phyloP scores from a whole-genome alignment of 306 rosid species.

The Casuarina glauca region DNA sequence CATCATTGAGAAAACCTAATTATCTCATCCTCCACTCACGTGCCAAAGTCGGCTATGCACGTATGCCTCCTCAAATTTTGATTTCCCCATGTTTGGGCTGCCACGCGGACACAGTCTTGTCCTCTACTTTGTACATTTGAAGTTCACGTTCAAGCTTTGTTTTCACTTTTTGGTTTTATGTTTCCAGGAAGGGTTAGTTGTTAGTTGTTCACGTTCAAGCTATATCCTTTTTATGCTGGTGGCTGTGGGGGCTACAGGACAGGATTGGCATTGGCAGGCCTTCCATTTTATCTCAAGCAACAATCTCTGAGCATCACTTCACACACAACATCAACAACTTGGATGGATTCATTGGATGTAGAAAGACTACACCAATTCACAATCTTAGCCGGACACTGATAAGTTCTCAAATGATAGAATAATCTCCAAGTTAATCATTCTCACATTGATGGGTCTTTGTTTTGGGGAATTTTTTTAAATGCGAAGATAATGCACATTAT shows the following conservation, averaged over 20 bases:
- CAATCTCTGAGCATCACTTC: slow-evolving; percentile 23
- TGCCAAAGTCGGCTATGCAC: slow-evolving; percentile 62
- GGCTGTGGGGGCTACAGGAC: slow-evolving; percentile 30
- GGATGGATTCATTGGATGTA: slow-evolving; percentile 21
- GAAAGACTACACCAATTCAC: slow-evolving; percentile 26
- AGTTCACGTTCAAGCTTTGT: slow-evolving; percentile 32
- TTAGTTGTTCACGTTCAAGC: slow-evolving; percentile 41
- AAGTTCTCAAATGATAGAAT: no score
- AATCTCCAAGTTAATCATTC: no score
- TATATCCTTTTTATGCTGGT: slow-evolving; percentile 29
- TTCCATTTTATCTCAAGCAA: slow-evolving; percentile 39
- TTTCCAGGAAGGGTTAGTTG: no score
- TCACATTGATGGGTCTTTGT: no score
- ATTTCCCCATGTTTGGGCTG: slow-evolving; percentile 24
- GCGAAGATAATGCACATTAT: no score
- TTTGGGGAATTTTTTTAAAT: no score
- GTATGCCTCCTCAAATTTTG: slow-evolving; percentile 22
- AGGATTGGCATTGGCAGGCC: slow-evolving; percentile 32
- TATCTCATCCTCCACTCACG: slow-evolving; percentile 46
- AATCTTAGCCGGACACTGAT: slow-evolving; percentile 24
- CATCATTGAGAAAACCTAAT: slow-evolving; percentile 39
- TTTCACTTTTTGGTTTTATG: no score
- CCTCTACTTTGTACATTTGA: slow-evolving; percentile 23
- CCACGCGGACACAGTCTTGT: slow-evolving; percentile 14
- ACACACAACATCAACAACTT: slow-evolving; percentile 35